Conservation (phyloP, 768 basidiomycete genomes). For the Suillus plorans region DNA sequence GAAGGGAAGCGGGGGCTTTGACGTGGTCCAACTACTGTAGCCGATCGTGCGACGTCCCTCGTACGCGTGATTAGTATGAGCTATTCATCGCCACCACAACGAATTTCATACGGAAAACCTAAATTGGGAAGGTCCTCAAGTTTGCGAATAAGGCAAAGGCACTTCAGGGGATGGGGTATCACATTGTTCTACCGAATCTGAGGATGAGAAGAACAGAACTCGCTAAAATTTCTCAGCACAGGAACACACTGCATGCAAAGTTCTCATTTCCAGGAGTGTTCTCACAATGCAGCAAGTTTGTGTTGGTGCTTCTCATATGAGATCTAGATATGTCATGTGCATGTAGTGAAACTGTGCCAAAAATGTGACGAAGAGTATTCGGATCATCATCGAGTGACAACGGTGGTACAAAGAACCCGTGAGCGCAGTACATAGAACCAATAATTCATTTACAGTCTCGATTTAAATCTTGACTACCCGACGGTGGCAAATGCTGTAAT, state of each 20-base stretch:
- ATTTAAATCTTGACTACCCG: too few relatives aligned
- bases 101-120: neutral
- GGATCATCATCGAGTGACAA: neutral
- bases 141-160: neutral
- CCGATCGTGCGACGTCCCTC: neutral
- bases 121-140: neutral
- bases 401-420: neutral
- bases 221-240: neutral
- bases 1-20: constrained; percentile 24
- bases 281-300: neutral
- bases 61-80: neutral
- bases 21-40: constrained; percentile 21
- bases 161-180: neutral
- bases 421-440: neutral
- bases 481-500: neutral
- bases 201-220: neutral
- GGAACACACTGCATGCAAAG: neutral
- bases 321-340: neutral
- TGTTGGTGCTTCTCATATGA: neutral
- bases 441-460: neutral
- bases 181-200: neutral
- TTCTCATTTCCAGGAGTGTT: neutral
- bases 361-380: neutral
- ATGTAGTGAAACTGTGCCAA: neutral
- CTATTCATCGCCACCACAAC: neutral